These are phyloP conservation scores for Schoenoplectus tabernaemontani DNA, from an alignment of 202 grass and related monocot genomes.

Conservation along the genomic window DNA sequence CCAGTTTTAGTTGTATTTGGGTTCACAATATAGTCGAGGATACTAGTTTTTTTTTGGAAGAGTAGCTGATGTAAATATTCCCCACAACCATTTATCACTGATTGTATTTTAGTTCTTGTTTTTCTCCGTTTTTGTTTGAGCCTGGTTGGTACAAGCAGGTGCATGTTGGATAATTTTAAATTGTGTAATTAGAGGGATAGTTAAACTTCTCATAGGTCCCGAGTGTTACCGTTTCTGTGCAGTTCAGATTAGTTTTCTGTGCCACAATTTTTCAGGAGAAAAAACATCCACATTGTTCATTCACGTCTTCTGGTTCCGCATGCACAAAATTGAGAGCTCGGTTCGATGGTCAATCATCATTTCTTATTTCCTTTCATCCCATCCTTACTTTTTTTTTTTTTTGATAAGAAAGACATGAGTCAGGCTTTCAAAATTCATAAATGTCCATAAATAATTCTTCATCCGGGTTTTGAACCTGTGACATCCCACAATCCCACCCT, in stretches of 20 bases:
- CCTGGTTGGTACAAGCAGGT: neutral
- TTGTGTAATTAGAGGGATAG: neutral
- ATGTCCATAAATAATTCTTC: too few species aligned
- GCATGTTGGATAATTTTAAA: neutral
- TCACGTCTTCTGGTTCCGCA: neutral
- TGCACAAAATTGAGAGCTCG: neutral
- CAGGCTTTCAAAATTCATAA: too few species aligned
- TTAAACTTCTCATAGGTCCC: neutral
- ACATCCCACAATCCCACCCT: too few species aligned
- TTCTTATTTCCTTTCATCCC: too few species aligned
- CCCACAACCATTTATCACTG: neutral
- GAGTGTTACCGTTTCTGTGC: neutral
- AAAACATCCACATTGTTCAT: neutral
- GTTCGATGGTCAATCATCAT: neutral
- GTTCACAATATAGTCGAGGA: neutral
- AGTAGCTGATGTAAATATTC: conserved; percentile 3
- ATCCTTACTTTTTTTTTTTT: too few species aligned
- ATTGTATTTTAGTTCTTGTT: neutral
- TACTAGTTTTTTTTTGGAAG: neutral
- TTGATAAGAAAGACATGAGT: too few species aligned
- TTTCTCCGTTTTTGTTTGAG: neutral
- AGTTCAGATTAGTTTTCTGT: neutral
- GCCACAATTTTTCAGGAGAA: neutral
- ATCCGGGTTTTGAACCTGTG: too few species aligned
- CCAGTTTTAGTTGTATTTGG: neutral